A percentile compares a stretch with the other conserved stretches of the same genome.
Conservation (phyloP, 2,329 filamentous ascomycete genomes). For the Ceratocystis harringtonii region DNA sequence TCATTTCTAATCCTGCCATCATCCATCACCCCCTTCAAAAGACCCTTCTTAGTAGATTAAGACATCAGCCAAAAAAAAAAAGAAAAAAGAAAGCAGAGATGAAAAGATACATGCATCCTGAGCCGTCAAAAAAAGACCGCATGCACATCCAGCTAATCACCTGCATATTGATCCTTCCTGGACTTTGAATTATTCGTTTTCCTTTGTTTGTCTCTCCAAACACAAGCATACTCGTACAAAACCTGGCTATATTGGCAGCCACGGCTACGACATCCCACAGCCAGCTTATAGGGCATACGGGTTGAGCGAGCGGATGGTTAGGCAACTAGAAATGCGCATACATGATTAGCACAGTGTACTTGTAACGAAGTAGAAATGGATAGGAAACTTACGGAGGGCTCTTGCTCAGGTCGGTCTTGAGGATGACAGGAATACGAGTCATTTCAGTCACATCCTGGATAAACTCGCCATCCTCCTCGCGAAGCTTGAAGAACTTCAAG, state of each 20-base stretch:
- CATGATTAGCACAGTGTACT: constrained; percentile 25
- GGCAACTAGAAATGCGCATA: constrained; percentile 39
- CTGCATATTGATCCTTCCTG: background rate
- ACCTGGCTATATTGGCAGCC: background rate
- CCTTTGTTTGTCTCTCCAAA: background rate
- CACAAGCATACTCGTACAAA: constrained; percentile 15
- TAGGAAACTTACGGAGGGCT: constrained; percentile 84
- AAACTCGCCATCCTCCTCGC: constrained; percentile 86
- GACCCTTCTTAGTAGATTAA: background rate
- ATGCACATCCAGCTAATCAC: background rate
- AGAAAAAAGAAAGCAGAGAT: background rate
- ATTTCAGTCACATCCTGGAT: constrained; percentile 98
- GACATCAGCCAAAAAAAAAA: background rate
- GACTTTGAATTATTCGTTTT: background rate
- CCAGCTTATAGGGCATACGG: constrained; percentile 48
- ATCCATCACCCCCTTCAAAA: background rate
- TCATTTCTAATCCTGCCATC: background rate
- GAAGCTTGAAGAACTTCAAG: constrained; percentile 70
- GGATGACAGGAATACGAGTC: constrained; percentile 89
- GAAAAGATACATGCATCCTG: background rate
- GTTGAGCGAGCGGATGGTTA: constrained; percentile 73
- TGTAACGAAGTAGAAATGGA: background rate
- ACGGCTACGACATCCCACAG: background rate
- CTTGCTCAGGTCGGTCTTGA: constrained; percentile 97
- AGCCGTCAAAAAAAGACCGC: background rate